Percentiles rank a stretch among this genome's conserved stretches.
Conservation (phyloP, 2,329 filamentous ascomycete genomes). For the Daldinia sp. region DNA sequence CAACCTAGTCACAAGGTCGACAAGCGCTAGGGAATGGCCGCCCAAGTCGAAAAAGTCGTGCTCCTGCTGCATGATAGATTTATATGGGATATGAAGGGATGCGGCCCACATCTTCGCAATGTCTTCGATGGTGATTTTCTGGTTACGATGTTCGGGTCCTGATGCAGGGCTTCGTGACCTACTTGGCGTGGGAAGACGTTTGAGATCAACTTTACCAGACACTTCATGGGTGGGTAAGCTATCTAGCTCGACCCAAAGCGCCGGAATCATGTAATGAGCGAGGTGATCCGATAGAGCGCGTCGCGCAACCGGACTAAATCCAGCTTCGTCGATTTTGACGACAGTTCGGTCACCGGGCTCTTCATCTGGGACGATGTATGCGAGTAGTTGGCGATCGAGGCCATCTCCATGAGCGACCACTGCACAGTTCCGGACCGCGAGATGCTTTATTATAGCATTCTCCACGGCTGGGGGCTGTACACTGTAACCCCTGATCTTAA, state of each 20-base stretch:
- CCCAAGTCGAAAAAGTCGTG: conserved; percentile 86
- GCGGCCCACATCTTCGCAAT: conserved; percentile 80
- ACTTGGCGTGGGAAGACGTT: conserved; percentile 75
- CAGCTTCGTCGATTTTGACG: conserved; percentile 76
- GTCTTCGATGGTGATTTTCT: conserved; percentile 73
- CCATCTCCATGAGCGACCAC: conserved; percentile 82
- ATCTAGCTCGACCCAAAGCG: conserved; percentile 79
- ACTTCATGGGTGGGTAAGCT: conserved; percentile 80
- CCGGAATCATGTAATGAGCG: conserved; percentile 86
- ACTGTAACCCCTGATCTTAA: conserved; percentile 83
- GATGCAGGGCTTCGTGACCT: conserved; percentile 60
- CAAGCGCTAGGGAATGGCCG: conserved; percentile 82
- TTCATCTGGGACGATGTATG: conserved; percentile 79
- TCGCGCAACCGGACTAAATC: conserved; percentile 77
- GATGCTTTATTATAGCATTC: conserved; percentile 74
- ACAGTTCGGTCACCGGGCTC: conserved; percentile 67
- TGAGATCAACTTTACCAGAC: conserved; percentile 82
- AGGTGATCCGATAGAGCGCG: conserved; percentile 73
- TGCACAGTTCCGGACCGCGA: conserved; percentile 78
- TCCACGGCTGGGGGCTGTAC: conserved; percentile 83
- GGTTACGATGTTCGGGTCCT: conserved; percentile 62
- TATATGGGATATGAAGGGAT: conserved; percentile 73
- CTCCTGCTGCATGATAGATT: conserved; percentile 70
- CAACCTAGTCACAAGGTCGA: conserved; percentile 78
- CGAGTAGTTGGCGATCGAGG: conserved; percentile 79